Evolutionary conservation across 1,284 basidiomycete genomes (phyloP), one percentile per base, ranked within the genome.

Genomic region (Sanghuangporus sanghuang): DNA sequence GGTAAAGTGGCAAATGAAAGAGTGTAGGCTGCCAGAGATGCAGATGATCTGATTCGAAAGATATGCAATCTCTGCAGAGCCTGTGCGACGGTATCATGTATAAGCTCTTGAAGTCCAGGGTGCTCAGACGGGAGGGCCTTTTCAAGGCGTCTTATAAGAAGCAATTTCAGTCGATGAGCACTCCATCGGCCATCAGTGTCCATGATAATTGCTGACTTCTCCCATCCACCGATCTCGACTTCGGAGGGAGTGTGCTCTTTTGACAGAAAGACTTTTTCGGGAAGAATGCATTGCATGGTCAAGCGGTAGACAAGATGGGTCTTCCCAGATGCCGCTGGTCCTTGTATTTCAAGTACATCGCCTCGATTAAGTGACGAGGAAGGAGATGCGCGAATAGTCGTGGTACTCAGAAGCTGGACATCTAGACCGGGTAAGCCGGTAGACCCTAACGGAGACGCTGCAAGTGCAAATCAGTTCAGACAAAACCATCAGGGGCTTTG

Each of bases 331-430:
- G 80, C 80, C 1, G 90, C 77, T 4, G 86, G 81, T 1, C 90
- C 92, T 73, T 92, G 87, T 44, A 94, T 79, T 73, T 91, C 87
- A 68, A 93, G 73, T 49, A 90, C 78, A 73, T 91, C 84, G 36
- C 86, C 85, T 23, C 76, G 75, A 46, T 74, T 73, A 39, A 83
- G 73, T 44, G 76, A 73, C 32, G 75, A 74, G 66, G 67, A 68
- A 50, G 63, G 64, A 32, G 67, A 68, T 59, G 69, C 59, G 66
- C 70, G 64, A 57, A 67, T 62, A 49, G 61, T 60, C 44, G 56
- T 52, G 50, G 64, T 58, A 42, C 64, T 40, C 55, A 69, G 68
- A 42, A 73, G 67, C 63, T 73, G 69, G 40, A 71, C 64, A 67
- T 80, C 77, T 52, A 79, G 70, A 46, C 71, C 67, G 40, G 72